Base-by-base conservation (phyloP, 768 basidiomycete species). In the Kwoniella botswanensis region DNA sequence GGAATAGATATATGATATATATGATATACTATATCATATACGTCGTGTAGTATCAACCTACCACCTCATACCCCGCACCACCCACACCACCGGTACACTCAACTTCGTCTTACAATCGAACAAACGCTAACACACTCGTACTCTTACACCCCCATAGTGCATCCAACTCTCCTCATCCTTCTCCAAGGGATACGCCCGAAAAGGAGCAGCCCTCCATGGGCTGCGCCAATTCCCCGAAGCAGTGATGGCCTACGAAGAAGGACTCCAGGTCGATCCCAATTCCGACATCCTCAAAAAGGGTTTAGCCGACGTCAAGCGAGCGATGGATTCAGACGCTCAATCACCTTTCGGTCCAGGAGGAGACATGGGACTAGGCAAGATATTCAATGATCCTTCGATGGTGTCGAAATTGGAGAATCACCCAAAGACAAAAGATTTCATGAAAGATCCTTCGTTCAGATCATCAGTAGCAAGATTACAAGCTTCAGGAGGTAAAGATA, bases 171-270 rank as follows among this genome's bases (percentile, higher is more conserved):
- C 91, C 75, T 89, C 92, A 4, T 85, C 87, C 1, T 97, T 95
- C 92, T 86, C 90, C 29, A 98, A 98, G 82, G 94, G 94, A 6
- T 93, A 91, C 85, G 91, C 90, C 17, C 88, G 95, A 67, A 94
- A 94, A 81, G 95, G 95, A 57, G 94, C 95, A 60, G 95, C 95
- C 29, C 85, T 97, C 70, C 95, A 97, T 78, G 95, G 95, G 42
- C 86, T 88, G 44, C 86, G 87, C 68, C 86, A 87, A 81, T 96
- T 88, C 77, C 91, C 90, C 68, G 93, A 94, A 17, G 94, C 94
- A 7, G 91, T 96, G 74, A 86, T 88, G 66, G 89, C 91, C 9
- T 96, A 96, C 84, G 90, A 95, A 78, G 85, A 85, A 29, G 95
- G 94, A 21, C 86, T 97, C 53, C 88, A 91, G 78, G 82, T 90